phyloP scores from a whole-genome alignment of 495 filamentous ascomycete species.

The Ascodesmis nigricans region DNA sequence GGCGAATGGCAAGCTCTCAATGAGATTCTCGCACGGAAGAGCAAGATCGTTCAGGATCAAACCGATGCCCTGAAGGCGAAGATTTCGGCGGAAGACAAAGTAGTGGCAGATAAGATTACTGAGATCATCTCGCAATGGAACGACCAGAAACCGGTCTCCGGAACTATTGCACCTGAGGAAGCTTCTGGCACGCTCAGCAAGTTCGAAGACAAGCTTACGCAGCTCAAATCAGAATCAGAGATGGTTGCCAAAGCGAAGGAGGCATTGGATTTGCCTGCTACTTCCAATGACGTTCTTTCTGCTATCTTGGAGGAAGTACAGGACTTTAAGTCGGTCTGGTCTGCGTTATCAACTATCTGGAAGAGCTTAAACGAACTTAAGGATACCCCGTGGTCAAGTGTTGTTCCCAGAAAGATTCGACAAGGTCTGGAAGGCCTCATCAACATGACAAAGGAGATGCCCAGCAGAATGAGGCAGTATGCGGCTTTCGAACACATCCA shows the following conservation, averaged over 20 bases:
- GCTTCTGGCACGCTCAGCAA: slow-evolving; percentile 55
- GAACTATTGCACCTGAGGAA: slow-evolving; percentile 68
- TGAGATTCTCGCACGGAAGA: slow-evolving; percentile 69
- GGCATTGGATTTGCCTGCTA: slow-evolving; percentile 69
- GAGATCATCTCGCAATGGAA: slow-evolving; percentile 74
- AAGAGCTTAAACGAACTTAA: slow-evolving; percentile 83
- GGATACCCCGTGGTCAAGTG: slow-evolving; percentile 76
- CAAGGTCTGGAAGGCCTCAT: slow-evolving; percentile 72
- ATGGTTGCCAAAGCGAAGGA: slow-evolving; percentile 95
- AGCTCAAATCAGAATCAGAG: slow-evolving; percentile 62
- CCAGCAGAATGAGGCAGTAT: slow-evolving; percentile 94
- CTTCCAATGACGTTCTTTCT: slow-evolving; percentile 50
- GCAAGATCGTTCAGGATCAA: slow-evolving; percentile 85
- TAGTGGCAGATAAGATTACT: slow-evolving; percentile 64
- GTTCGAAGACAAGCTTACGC: slow-evolving; percentile 63
- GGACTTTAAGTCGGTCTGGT: slow-evolving; percentile 97
- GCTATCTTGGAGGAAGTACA: slow-evolving; percentile 86
- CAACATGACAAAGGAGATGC: slow-evolving; percentile 99
- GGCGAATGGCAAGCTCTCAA: slow-evolving; percentile 79
- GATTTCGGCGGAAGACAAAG: slow-evolving; percentile 79
- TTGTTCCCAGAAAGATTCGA: slow-evolving; percentile 78
- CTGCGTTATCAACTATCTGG: slow-evolving; percentile 85
- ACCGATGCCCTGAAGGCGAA: slow-evolving; percentile 89
- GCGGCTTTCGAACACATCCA: slow-evolving; percentile 97
- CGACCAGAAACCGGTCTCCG: slow-evolving; percentile 88